Base-by-base conservation (phyloP, 768 basidiomycete species). In the Mycena haematopus region DNA sequence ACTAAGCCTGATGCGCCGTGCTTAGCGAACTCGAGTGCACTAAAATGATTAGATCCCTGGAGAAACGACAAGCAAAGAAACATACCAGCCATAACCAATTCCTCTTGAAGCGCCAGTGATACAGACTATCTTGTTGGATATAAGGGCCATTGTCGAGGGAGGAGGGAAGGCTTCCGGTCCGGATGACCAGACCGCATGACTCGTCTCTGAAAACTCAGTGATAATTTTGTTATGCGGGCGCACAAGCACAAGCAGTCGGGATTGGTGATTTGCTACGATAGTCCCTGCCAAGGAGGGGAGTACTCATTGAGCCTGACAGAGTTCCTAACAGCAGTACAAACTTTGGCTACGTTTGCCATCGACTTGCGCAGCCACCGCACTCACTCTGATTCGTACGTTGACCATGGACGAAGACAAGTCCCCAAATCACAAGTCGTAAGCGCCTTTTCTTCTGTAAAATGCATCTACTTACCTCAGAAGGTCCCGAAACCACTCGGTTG, bases 81-180 rank as follows among this genome's bases (percentile, higher is more conserved):
- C 73, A 46, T 67, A 80, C 79, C 87, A 88, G 29, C 85, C 87
- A 63, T 86, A 80, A 14, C 91, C 90, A 60, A 92, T 92, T 22
- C 90, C 91, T 61, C 87, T 79, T 8, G 87, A 88, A n/a, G 86
- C 80, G 19, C 90, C 90, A 17, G 90, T 92, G 66, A 92, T 86
- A 61, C 84, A 85, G 17, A 90, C 85, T 42, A 89, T 75, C 71
- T 90, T 90, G 68, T 80, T 77, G 22, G 76, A 67, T 25, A 83
- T 79, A 21, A 88, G 75, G 54, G 75, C 66, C 79, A 81, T 83
- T 45, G 56, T 65, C 11, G 45, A 45, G 17, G 61, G 22, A 31
- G 49, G 17, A 35, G 10, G 22, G 6, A 55, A 25, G 31, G 29
- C 31, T 13, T 15, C 21, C 56, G 55, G 62, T 14, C 50, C 62